These are phyloP conservation scores for Pichia sp. DNA, from an alignment of 1,139 yeast species.

Conservation along the genomic window DNA sequence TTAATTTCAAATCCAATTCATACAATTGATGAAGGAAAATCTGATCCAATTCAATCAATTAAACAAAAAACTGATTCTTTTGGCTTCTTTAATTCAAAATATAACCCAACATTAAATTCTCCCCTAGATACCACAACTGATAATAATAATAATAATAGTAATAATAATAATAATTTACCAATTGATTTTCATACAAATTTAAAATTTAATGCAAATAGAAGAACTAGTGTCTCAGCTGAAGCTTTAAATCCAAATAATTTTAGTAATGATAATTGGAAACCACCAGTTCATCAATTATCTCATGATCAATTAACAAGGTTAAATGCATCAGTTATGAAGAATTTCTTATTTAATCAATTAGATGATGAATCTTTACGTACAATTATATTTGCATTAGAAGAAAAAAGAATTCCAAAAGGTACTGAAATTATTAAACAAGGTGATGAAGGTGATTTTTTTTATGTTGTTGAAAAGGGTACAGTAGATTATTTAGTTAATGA, in stretches of 20 bases:
- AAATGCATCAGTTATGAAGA: slow-evolving; percentile 64
- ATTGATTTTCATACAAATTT: neutral
- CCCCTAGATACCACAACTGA: too few relatives aligned
- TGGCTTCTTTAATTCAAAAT: slow-evolving; percentile 1
- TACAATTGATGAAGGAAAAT: neutral
- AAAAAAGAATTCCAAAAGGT: slow-evolving; percentile 54
- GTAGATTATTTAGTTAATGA: slow-evolving; percentile 80
- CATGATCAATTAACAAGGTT: slow-evolving; percentile 62
- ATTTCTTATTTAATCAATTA: slow-evolving; percentile 76
- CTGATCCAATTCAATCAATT: neutral
- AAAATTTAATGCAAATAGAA: slow-evolving; percentile 63
- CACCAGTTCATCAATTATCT: slow-evolving; percentile 62
- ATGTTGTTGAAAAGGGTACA: slow-evolving; percentile 76
- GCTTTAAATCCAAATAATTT: slow-evolving; percentile 52
- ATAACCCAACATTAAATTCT: neutral
- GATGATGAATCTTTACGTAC: slow-evolving; percentile 66
- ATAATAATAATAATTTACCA: neutral
- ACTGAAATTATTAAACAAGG: slow-evolving; percentile 82
- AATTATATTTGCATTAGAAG: slow-evolving; percentile 75
- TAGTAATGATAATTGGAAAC: slow-evolving; percentile 61
- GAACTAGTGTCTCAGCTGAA: slow-evolving; percentile 86
- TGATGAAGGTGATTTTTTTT: slow-evolving; percentile 93
- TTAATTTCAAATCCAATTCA: neutral
- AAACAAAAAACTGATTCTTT: neutral
- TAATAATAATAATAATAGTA: neutral